Base-by-base conservation (phyloP, 306 rosid species). In the Gynostemma pentaphyllum region DNA sequence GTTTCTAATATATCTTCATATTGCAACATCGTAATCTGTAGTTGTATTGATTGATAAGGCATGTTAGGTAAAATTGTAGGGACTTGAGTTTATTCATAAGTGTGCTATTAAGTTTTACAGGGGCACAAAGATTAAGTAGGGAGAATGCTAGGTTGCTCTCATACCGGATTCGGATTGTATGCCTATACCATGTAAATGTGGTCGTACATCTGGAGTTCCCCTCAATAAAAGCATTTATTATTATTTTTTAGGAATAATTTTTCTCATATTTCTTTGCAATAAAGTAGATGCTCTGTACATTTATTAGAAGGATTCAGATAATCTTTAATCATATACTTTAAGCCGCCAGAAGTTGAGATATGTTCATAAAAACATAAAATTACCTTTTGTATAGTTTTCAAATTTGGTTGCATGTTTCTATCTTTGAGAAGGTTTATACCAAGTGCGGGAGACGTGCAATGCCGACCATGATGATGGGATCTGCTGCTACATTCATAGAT, bases 391-490 rank as follows among this genome's bases (percentile, higher is more conserved):
- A 5, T 29, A 11, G 18, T 2, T 40, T 13, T 32, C 37, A 2
- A 32, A 32, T 32, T 32, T 32, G 37, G 37, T 32, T 32, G 7
- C 37, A 32, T 32, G 37, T 53, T 23, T 15, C 48, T n/a, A 18
- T 18, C 18, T 27, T 68, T 54, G 52, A 16, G 36, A 54, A 51
- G 57, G 28, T 92, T 72, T 89, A 89, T 80, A 84, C 97, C 4
- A 89, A 75, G 62, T 80, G 92, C 64, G 97, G 97, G 66, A 83
- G 97, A 79, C 89, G 97, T 57, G 80, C 95, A 54, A 80, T 87
- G 89, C 95, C 97, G 70, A 76, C 92, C 63, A 89, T 89, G 97
- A 82, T 89, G 86, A 72, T 71, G 80, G 97, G 95, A 51, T 84
- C 97, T 28, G 87, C 97, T 42, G 86, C 97, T 41, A 82, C 95